Base-by-base conservation (phyloP, 768 basidiomycete species). In the Kwoniella heveanensis region DNA sequence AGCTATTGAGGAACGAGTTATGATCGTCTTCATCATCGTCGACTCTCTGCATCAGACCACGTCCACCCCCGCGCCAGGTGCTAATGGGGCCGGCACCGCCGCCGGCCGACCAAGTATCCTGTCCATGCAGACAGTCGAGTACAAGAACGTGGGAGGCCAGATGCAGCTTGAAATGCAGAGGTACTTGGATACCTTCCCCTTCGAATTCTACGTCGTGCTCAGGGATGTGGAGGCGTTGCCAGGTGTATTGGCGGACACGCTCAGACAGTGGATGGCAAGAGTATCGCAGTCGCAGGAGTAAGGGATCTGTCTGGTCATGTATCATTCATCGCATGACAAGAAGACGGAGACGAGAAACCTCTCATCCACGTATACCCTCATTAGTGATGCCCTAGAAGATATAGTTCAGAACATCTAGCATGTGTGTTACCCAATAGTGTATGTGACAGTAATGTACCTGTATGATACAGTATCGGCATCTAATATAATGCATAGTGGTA, bases 161-260 rank as follows among this genome's bases (percentile, higher is more conserved):
- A 89, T 92, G 88, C 90, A 96, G 79, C 81, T 99, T 62, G 86
- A 90, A 74, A 85, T 95, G 81, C 85, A 89, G 71, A 86, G 91
- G 52, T 98, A 99, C 78, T 81, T 97, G 70, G 95, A 97, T 76
- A 88, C 91, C 2, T 97, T 98, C 85, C 96, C 96, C 0, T 98
- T 98, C 81, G 92, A 97, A 81, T 95, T 94, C 75, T 98, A 92
- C 70, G 89, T 97, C 52, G 79, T 99, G n/a, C 79, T 99, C 54
- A 83, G 93, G 63, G 86, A 89, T 68, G 91, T 95, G 48, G 92
- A 95, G 79, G 88, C 91, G 19, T 81, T 99, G 37, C 95, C 96
- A 2, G 90, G 93, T 59, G 91, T 96, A 13, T 81, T 99, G 68
- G 85, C 90, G 22, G 87, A 87, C 51, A 96, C 92, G 1, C 81